phyloP scores from a whole-genome alignment of 768 basidiomycete genomes.

The Auricularia sp. region DNA sequence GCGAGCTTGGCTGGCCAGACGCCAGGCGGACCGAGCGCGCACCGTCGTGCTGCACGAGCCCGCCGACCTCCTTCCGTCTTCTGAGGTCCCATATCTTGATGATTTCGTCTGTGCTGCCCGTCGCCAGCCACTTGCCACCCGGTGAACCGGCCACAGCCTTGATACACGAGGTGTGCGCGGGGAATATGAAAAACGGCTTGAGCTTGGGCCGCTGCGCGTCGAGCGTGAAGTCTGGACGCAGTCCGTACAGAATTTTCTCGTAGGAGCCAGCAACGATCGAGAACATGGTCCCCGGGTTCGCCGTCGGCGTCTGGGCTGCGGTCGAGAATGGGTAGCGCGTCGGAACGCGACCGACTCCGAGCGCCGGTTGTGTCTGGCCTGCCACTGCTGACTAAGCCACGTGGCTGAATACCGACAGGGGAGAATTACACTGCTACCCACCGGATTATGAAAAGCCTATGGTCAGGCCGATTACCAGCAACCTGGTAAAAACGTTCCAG shows the following conservation, averaged over 20 bases:
- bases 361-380: too few relatives aligned
- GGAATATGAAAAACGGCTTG: slow-evolving; percentile 88
- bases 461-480: too few relatives aligned
- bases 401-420: too few relatives aligned
- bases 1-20: not conserved
- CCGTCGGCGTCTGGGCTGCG: too few relatives aligned
- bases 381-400: too few relatives aligned
- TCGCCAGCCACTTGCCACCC: slow-evolving; percentile 94
- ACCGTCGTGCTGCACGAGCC: slow-evolving; percentile 94
- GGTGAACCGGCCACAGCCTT: slow-evolving; percentile 86
- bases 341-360: too few relatives aligned
- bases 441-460: too few relatives aligned
- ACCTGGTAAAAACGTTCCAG: too few relatives aligned
- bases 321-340: too few relatives aligned
- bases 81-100: slow-evolving; percentile 95
- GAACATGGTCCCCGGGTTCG: slow-evolving; percentile 37
- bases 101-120: slow-evolving; percentile 92
- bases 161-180: slow-evolving; percentile 89
- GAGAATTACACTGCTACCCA: too few relatives aligned
- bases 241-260: slow-evolving; percentile 90
- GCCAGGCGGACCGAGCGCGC: slow-evolving; percentile 10
- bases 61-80: slow-evolving; percentile 87
- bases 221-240: slow-evolving; percentile 45
- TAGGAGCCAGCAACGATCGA: slow-evolving; percentile 89
- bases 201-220: slow-evolving; percentile 30